Evolutionary conservation across 495 filamentous ascomycete species (phyloP).

Genomic region (Poronia punctata): DNA sequence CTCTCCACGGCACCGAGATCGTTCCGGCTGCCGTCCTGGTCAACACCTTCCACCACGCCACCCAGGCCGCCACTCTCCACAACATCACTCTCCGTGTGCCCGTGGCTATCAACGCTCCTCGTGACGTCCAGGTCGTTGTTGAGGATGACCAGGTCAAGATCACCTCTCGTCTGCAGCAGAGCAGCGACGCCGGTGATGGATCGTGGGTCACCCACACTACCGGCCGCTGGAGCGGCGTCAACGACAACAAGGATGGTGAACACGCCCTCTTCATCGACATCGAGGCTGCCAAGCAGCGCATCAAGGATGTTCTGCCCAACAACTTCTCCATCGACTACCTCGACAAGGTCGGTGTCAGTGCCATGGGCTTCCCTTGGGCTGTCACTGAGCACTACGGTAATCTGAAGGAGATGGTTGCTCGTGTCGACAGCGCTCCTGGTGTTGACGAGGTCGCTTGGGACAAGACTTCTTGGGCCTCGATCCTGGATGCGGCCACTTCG

Average conservation of each 20-base stretch:
- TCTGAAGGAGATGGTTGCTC: constrained; percentile 36
- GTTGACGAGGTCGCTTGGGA: constrained; percentile 24
- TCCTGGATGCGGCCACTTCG: constrained; percentile 41
- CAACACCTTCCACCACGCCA: constrained; percentile 33
- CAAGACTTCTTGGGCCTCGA: constrained; percentile 34
- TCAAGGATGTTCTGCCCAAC: constrained; percentile 10
- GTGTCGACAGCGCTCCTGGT: constrained; percentile 27
- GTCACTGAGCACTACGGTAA: constrained; percentile 35
- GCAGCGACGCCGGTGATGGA: constrained; percentile 8
- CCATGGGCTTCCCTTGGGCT: constrained; percentile 41
- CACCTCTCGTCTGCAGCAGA: constrained; percentile 24
- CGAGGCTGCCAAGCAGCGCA: constrained; percentile 9
- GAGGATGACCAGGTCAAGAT: constrained; percentile 19
- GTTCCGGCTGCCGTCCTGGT: constrained; percentile 33
- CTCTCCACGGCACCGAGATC: constrained; percentile 33
- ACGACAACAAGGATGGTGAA: constrained; percentile 1
- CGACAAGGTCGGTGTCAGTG: constrained; percentile 31
- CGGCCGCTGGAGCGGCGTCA: constrained; percentile 5
- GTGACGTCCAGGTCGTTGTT: constrained; percentile 30
- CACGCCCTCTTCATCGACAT: constrained; percentile 14
- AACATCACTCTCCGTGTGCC: constrained; percentile 33
- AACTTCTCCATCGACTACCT: constrained; percentile 38
- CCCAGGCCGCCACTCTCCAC: constrained; percentile 24
- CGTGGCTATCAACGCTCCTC: constrained; percentile 25
- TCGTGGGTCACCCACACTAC: constrained; percentile 38